Conservation (phyloP, 2,329 filamentous ascomycete species). For the Cladosporium sp. region DNA sequence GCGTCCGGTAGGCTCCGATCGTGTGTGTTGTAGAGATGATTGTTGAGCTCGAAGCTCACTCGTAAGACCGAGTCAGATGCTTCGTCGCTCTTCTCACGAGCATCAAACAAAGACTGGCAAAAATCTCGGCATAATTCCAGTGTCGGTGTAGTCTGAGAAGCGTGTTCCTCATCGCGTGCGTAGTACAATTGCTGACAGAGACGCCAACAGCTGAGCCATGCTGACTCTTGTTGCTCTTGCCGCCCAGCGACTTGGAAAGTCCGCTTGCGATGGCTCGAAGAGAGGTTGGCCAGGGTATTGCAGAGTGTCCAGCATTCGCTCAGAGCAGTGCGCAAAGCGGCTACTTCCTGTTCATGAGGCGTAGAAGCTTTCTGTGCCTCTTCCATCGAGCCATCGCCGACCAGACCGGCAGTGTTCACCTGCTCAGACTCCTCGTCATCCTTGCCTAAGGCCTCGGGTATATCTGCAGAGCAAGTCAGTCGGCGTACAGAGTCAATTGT, state of each 20-base stretch:
- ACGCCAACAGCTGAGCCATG: conserved; percentile 93
- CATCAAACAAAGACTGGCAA: conserved; percentile 87
- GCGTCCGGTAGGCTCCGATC: conserved; percentile 79
- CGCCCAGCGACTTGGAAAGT: conserved; percentile 74
- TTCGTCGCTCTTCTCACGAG: conserved; percentile 75
- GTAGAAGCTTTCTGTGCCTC: conserved; percentile 52
- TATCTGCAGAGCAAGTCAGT: conserved; percentile 40
- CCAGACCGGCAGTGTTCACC: conserved; percentile 37
- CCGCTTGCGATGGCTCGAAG: conserved; percentile 76
- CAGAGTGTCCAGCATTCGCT: conserved; percentile 92
- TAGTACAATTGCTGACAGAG: conserved; percentile 88
- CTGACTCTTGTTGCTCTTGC: conserved; percentile 77
- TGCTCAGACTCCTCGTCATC: conserved; percentile 37
- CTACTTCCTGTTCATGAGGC: conserved; percentile 61
- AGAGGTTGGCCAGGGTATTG: conserved; percentile 83
- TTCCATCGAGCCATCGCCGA: conserved; percentile 42
- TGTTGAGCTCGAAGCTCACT: conserved; percentile 93
- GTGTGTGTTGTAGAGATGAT: conserved; percentile 91
- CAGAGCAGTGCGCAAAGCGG: conserved; percentile 71
- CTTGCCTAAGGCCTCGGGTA: conserved; percentile 47
- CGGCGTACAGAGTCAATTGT: background rate
- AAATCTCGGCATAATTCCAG: conserved; percentile 89
- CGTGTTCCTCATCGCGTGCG: conserved; percentile 69
- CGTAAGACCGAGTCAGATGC: conserved; percentile 80
- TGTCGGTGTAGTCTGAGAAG: conserved; percentile 69